These are phyloP conservation scores for Phytophthora cactorum DNA, from an alignment of 352 stramenopile genomes.

Conservation along the genomic window DNA sequence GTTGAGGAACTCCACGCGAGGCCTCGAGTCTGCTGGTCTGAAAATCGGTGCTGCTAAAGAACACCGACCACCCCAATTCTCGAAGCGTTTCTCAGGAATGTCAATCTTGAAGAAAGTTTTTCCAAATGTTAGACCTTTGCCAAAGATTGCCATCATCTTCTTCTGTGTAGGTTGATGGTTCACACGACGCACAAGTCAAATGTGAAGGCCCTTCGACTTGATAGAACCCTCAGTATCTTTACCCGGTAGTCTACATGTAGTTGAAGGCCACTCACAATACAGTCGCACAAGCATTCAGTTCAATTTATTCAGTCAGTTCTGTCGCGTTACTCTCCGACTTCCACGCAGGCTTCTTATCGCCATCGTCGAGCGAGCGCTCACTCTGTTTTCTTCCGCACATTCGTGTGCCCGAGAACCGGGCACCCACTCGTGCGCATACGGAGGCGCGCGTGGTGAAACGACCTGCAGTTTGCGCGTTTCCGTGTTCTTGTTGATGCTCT, in stretches of 20 bases:
- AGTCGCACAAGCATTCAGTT: slow-evolving; percentile 23
- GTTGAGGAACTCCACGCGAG: too few relatives aligned
- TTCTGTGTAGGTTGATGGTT: neutral
- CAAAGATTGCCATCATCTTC: slow-evolving; percentile 1
- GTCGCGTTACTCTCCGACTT: slow-evolving; percentile 4
- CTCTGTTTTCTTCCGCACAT: slow-evolving; percentile 20
- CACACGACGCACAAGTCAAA: too few relatives aligned
- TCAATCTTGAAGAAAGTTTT: neutral
- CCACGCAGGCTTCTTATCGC: slow-evolving; percentile 31
- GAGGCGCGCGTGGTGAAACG: slow-evolving; percentile 19
- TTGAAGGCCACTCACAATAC: too few relatives aligned
- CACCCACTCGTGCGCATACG: slow-evolving; percentile 27
- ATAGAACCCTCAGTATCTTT: too few relatives aligned
- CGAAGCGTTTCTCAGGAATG: neutral
- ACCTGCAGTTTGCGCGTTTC: slow-evolving; percentile 18
- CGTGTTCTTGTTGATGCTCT: slow-evolving; percentile 24
- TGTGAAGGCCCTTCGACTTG: too few relatives aligned
- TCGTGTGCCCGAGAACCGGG: slow-evolving; percentile 9
- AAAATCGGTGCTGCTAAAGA: too few relatives aligned
- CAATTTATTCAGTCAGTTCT: slow-evolving; percentile 39
- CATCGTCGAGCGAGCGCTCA: slow-evolving; percentile 21
- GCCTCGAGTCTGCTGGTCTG: too few relatives aligned
- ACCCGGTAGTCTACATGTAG: too few relatives aligned
- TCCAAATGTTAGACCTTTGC: neutral
- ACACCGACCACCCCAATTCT: too few relatives aligned